Percentiles rank a stretch among this genome's conserved stretches.
Evolutionary conservation across 2,329 filamentous ascomycete genomes (phyloP).

Genomic region (Emergomyces pasteurianus): DNA sequence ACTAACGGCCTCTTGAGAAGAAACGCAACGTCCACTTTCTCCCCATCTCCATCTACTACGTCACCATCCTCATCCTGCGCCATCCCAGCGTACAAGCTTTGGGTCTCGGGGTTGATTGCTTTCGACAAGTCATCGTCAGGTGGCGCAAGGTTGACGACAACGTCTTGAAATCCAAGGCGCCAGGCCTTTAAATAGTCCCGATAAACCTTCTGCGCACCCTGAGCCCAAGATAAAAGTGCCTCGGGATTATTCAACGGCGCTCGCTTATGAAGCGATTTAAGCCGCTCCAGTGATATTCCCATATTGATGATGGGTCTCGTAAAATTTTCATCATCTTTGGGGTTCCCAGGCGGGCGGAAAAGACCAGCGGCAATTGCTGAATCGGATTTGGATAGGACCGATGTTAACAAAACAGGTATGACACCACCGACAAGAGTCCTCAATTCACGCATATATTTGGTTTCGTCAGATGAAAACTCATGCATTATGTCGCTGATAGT

Average conservation of each 20-base stretch:
- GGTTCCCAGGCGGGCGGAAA: constrained; percentile 47
- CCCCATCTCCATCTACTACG: constrained; percentile 60
- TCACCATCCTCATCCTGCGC: constrained; percentile 49
- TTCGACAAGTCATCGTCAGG: constrained; percentile 49
- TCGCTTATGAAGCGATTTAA: constrained; percentile 67
- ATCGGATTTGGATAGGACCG: constrained; percentile 63
- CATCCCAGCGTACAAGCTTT: constrained; percentile 42
- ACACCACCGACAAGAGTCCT: constrained; percentile 91
- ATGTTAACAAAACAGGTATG: constrained; percentile 78
- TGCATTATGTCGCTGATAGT: constrained; percentile 64
- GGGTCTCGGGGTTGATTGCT: constrained; percentile 30
- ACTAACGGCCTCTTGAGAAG: constrained; percentile 81
- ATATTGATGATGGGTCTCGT: constrained; percentile 87
- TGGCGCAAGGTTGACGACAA: constrained; percentile 84
- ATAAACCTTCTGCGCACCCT: constrained; percentile 66
- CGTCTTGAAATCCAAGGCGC: constrained; percentile 86
- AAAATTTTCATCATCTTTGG: constrained; percentile 48
- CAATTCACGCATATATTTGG: constrained; percentile 78
- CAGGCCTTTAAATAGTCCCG: constrained; percentile 75
- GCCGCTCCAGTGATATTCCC: constrained; percentile 76
- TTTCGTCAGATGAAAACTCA: constrained; percentile 73
- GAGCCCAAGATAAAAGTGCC: constrained; percentile 67
- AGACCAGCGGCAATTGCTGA: constrained; percentile 53
- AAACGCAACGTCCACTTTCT: constrained; percentile 88
- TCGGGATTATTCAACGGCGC: constrained; percentile 64